Evolutionary conservation across 306 rosid species (phyloP).

Genomic region (Heteromeles arbutifolia): DNA sequence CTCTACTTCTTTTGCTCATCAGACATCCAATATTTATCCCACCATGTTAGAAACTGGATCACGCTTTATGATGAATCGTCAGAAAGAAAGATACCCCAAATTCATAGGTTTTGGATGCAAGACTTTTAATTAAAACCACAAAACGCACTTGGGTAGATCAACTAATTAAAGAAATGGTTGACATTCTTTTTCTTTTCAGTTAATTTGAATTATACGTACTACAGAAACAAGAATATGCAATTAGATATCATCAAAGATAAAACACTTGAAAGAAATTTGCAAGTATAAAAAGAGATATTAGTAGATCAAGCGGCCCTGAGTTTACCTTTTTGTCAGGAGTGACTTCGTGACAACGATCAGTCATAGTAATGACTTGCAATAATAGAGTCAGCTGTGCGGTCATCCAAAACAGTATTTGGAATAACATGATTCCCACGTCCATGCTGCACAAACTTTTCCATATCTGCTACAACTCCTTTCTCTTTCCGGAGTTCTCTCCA

Average conservation of each 20-base stretch:
- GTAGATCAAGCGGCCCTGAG: slow-evolving; percentile 98
- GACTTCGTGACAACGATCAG: slow-evolving; percentile 78
- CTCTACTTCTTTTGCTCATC: no score
- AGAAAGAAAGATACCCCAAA: background rate
- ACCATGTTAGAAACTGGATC: no score
- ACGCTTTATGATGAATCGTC: background rate
- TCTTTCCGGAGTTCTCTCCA: slow-evolving; percentile 70
- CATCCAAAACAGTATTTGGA: no score
- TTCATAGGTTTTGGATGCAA: background rate
- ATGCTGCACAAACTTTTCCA: slow-evolving; percentile 68
- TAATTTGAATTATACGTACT: background rate
- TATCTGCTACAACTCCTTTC: slow-evolving; percentile 59
- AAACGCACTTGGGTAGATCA: background rate
- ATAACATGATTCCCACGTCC: slow-evolving; percentile 91
- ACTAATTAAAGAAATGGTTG: background rate
- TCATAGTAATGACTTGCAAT: slow-evolving; percentile 75
- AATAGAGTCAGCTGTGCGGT: slow-evolving; percentile 78
- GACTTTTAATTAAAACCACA: background rate
- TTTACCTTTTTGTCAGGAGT: slow-evolving; percentile 98
- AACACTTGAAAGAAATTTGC: background rate
- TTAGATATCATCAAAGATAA: background rate
- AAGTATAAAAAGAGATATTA: slow-evolving; percentile 7
- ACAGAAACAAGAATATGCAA: background rate
- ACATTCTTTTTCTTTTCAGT: background rate
- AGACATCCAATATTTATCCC: no score